A percentile compares a stretch with the other conserved stretches of the same genome.
These are phyloP conservation scores for Mallotus nudiflorus DNA, from an alignment of 345 rosid genomes.

Conservation along the genomic window DNA sequence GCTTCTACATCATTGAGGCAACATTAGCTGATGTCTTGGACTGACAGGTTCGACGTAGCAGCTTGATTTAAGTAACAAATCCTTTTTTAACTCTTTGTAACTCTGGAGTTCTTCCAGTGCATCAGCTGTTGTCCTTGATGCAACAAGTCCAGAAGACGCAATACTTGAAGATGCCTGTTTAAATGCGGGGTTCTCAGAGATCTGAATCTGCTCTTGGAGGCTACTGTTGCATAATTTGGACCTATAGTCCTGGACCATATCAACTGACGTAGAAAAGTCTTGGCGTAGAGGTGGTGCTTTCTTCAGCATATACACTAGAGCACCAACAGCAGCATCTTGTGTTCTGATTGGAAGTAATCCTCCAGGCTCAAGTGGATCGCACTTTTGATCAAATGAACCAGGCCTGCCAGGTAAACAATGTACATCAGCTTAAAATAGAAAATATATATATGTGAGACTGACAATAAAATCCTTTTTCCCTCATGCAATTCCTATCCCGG, in stretches of 20 bases:
- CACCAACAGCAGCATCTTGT: constrained; percentile 90
- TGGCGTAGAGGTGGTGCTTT: constrained; percentile 85
- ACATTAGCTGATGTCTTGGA: constrained; percentile 23
- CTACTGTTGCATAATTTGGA: constrained; percentile 32
- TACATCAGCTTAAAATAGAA: not conserved
- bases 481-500: not conserved
- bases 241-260: constrained; percentile 34
- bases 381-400: constrained; percentile 57
- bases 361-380: constrained; percentile 49
- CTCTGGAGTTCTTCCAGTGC: constrained; percentile 79
- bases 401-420: constrained; percentile 39
- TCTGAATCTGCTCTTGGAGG: constrained; percentile 27
- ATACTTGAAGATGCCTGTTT: constrained; percentile 38
- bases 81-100: constrained; percentile 62
- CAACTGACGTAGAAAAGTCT: constrained; percentile 38
- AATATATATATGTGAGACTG: not conserved
- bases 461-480: not conserved
- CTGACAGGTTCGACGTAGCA: constrained; percentile 23
- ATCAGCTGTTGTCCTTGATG: constrained; percentile 76
- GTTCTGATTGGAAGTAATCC: constrained; percentile 49
- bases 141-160: constrained; percentile 47
- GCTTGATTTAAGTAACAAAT: constrained; percentile 57
- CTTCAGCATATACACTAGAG: constrained; percentile 74
- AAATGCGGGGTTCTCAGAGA: constrained; percentile 21
- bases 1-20: constrained; percentile 20